phyloP scores from a whole-genome alignment of 495 filamentous ascomycete species.

The Penicillium herquei region DNA sequence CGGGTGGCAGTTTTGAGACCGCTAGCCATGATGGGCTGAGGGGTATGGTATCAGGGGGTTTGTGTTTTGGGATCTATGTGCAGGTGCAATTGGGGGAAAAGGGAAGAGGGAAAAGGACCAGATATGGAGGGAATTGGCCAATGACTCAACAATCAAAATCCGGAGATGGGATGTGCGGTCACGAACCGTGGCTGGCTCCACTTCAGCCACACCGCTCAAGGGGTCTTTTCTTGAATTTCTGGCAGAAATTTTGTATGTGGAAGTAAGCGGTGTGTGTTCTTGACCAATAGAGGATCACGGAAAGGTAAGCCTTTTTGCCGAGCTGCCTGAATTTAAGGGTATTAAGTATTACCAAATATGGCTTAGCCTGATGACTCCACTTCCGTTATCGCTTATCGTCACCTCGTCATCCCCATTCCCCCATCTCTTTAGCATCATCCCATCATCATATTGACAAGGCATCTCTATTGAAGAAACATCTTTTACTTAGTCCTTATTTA shows the following conservation, averaged over 20 bases:
- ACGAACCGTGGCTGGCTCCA: not conserved
- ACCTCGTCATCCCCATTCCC: not conserved
- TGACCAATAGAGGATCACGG: not conserved
- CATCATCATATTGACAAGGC: not conserved
- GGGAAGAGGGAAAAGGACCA: conserved; percentile 3
- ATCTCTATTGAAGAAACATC: no score
- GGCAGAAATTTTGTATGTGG: not conserved
- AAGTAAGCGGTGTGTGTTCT: no score
- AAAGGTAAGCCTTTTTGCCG: not conserved
- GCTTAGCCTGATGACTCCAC: not conserved
- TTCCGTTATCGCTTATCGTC: conserved; percentile 4
- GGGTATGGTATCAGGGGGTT: conserved; percentile 1
- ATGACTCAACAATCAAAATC: conserved; percentile 5
- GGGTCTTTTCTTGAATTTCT: no score
- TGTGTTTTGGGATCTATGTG: not conserved
- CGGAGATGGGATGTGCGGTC: not conserved
- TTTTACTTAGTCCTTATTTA: no score
- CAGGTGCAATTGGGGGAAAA: conserved; percentile 15
- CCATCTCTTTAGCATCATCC: not conserved
- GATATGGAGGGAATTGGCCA: conserved; percentile 2
- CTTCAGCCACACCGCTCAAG: no score
- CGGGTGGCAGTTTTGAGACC: conserved; percentile 55
- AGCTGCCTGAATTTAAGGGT: not conserved
- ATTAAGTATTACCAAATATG: not conserved
- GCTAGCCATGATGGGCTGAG: conserved; percentile 32